Percentiles rank a stretch among this genome's conserved stretches.
These are phyloP conservation scores for Ascomycota sp. DNA, from an alignment of 2,329 filamentous ascomycete genomes.

Conservation along the genomic window DNA sequence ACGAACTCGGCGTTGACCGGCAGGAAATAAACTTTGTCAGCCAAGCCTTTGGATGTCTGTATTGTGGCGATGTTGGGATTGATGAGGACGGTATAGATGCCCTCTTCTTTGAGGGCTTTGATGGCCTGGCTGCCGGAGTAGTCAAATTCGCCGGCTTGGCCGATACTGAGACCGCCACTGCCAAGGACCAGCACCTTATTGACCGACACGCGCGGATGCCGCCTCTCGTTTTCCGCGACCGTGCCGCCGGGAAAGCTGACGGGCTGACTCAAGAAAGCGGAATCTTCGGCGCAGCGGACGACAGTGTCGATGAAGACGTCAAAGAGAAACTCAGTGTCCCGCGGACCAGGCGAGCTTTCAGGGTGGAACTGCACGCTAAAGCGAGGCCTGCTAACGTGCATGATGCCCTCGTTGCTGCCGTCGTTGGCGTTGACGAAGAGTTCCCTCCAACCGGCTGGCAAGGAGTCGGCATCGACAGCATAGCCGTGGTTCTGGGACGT, in stretches of 20 bases:
- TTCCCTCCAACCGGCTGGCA: constrained; percentile 71
- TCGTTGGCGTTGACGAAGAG: constrained; percentile 97
- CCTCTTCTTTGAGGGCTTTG: constrained; percentile 94
- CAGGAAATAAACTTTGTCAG: constrained; percentile 97
- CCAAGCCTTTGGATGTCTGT: constrained; percentile 91
- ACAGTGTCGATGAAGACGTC: constrained; percentile 90
- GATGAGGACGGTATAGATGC: constrained; percentile 94
- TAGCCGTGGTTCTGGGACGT: constrained; percentile 98
- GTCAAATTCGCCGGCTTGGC: constrained; percentile 95
- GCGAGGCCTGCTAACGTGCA: constrained; percentile 66
- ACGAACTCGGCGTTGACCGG: constrained; percentile 95
- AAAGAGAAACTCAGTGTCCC: constrained; percentile 91
- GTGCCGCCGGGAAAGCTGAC: constrained; percentile 79
- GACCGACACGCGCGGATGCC: constrained; percentile 60
- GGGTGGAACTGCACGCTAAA: constrained; percentile 99
- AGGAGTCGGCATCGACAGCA: constrained; percentile 62
- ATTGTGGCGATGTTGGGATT: constrained; percentile 99
- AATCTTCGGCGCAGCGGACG: constrained; percentile 45
- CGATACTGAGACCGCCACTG: constrained; percentile 88
- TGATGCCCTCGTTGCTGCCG: constrained; percentile 92
- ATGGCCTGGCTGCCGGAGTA: constrained; percentile 97
- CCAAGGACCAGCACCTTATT: constrained; percentile 93
- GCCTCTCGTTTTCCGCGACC: constrained; percentile 53
- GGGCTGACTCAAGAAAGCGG: constrained; percentile 45
- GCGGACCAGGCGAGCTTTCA: constrained; percentile 84